A percentile compares a stretch with the other conserved stretches of the same genome.
Evolutionary conservation across 805 yeast genomes (phyloP).

Genomic region (Candida tallmaniae): DNA sequence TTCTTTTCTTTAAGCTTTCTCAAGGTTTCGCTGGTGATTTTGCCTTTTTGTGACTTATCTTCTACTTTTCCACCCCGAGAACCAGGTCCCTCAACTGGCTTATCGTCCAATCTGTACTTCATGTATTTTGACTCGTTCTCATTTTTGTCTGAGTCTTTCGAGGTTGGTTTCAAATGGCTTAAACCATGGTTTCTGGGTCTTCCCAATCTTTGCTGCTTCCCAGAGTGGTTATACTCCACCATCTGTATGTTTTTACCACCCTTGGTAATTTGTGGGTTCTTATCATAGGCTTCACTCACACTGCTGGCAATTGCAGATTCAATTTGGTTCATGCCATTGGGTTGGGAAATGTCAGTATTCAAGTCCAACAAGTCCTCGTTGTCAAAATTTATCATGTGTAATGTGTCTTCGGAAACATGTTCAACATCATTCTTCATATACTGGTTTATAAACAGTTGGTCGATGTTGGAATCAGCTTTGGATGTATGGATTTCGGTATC

Average conservation of each 20-base stretch:
- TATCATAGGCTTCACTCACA: not conserved
- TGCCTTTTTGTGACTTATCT: constrained; percentile 18
- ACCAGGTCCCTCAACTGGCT: constrained; percentile 36
- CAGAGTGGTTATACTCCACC: constrained; percentile 29
- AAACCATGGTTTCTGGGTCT: constrained; percentile 29
- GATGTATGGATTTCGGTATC: not conserved
- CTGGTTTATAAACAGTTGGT: not conserved
- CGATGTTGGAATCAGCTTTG: not conserved
- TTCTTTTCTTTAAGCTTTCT: constrained; percentile 12
- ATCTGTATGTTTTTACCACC: constrained; percentile 13
- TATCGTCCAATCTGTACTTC: constrained; percentile 29
- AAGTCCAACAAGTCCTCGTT: not conserved
- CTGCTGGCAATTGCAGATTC: not conserved
- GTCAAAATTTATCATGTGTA: not conserved
- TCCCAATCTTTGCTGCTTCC: constrained; percentile 30
- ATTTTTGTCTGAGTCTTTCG: constrained; percentile 18
- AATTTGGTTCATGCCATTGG: too few species aligned
- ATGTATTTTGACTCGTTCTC: constrained; percentile 26
- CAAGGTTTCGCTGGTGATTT: constrained; percentile 19
- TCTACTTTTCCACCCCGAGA: constrained; percentile 31
- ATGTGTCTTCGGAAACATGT: not conserved
- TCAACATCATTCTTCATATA: constrained; percentile 1
- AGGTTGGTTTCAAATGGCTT: constrained; percentile 14
- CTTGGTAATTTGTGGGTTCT: too few species aligned
- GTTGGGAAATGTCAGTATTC: too few species aligned